Base-by-base conservation (phyloP, 2,329 filamentous ascomycete species). In the Harringtonia lauricola region DNA sequence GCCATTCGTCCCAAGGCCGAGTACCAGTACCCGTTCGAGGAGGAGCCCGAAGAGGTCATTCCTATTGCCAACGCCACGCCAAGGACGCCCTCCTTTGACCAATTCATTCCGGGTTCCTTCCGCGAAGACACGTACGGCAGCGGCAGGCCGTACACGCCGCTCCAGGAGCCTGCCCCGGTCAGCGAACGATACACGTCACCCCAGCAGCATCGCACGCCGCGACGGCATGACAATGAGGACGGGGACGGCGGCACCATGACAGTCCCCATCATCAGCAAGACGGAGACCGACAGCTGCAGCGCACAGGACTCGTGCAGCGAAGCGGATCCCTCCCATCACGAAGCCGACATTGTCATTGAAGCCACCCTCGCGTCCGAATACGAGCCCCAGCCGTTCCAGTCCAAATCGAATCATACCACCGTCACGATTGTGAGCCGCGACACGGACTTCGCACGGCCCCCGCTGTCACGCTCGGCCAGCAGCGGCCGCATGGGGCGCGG, bases 21-120 rank as follows among this genome's bases (percentile, higher is more conserved):
- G 39, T 74, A 76, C 51, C 66, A 65, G 43, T 71, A 68, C 47
- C 68, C 70, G 1, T 75, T 74, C 42, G 65, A 68, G 8, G 68
- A 74, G 28, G 67, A 70, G 3, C 52, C 44, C 13, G 15, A 19
- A 5, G 39, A 43, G 21, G 37, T 40, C 4, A 4, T n/a, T 4
- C 30, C 3, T 8, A 2, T 9, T 14, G 4, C 15, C 15, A 5
- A 5, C 39, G 5, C 7, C 24, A 26, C 35, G 6, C 8, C 30
- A 10, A 36, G 43, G 15, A 19, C 18, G 17, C 39, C 39, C 29
- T 30, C 45, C 4, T 46, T 49, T 19, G 35, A 34, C 5, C 29
- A 24, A 9, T 44, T 41, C 15, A 44, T 48, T 10, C 48, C 49
- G 15, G 46, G 49, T 1, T 41, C 49, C 1, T 50, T 21, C 30